phyloP scores from a whole-genome alignment of 1,139 yeast species.

The Yamadazyma pseudoaaseri region DNA sequence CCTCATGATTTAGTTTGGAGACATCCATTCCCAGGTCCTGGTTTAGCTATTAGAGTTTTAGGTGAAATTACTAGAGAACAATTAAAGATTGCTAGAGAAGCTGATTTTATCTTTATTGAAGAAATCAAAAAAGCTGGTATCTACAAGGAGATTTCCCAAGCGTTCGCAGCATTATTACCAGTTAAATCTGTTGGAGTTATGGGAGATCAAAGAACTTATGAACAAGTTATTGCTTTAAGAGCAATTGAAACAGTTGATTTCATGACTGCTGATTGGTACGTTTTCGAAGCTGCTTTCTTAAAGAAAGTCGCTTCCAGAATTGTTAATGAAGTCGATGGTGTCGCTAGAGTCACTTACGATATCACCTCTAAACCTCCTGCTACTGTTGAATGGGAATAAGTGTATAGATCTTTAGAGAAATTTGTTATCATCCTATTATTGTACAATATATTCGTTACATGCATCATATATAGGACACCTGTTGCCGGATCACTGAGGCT shows the following conservation, averaged over 20 bases:
- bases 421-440: slow-evolving; percentile 2
- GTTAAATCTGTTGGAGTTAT: slow-evolving; percentile 98
- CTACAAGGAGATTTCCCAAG: slow-evolving; percentile 92
- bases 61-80: slow-evolving; percentile 95
- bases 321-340: slow-evolving; percentile 98
- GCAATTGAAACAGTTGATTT: slow-evolving; percentile 97
- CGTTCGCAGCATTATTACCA: slow-evolving; percentile 94
- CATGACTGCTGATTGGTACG: slow-evolving; percentile 99
- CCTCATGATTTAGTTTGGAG: slow-evolving; percentile 98
- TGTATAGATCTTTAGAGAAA: slow-evolving; percentile 3
- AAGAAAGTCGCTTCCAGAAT: slow-evolving; percentile 94
- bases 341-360: slow-evolving; percentile 98
- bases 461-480: no score
- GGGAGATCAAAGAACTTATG: slow-evolving; percentile 99
- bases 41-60: slow-evolving; percentile 95
- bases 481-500: slow-evolving; percentile 47
- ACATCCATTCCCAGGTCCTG: slow-evolving; percentile 99
- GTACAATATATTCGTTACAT: slow-evolving; percentile 10
- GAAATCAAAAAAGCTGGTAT: slow-evolving; percentile 93
- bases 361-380: slow-evolving; percentile 99
- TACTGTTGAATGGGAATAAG: slow-evolving; percentile 97
- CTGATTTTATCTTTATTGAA: slow-evolving; percentile 92
- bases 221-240: slow-evolving; percentile 97
- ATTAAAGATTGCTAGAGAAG: slow-evolving; percentile 95
- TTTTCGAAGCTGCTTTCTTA: slow-evolving; percentile 88